Evolutionary conservation across 129 eudicot species (phyloP), one percentile per base, ranked within the genome.

Genomic region (Lactuca sativa): DNA sequence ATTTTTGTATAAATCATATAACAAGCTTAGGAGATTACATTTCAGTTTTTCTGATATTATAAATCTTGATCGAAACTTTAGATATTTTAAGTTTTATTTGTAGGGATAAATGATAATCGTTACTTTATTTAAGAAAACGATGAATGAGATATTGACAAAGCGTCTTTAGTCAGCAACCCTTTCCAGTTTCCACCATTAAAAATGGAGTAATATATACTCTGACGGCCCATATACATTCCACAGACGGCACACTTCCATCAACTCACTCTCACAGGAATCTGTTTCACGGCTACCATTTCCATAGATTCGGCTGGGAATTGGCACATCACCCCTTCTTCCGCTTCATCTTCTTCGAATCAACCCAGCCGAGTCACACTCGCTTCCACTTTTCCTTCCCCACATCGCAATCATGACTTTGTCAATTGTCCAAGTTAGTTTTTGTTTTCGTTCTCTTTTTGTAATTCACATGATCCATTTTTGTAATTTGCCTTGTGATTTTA

Each of bases 381-480:
- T 47, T 12, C 52, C 4, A 47, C 3, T 47, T 12, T 12, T 47
- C 52, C 4, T 47, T 47, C 52, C 12, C 25, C 30, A 25, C 59
- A 49, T 67, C 61, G 15, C 52, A 7, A 80, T 66, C 59, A 87
- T 79, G 95, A 82, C 77, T 80, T 73, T 70, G 38, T 87, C 90
- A 34, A 47, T 84, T 32, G 78, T 77, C 15, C 95, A 87, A 70
- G 95, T 87, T 69, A 77, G 74, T 59, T 11, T 11, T 59, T 2
- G 1, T 69, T 56, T 41, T 64, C 6, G 4, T 53, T 47, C 52
- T 47, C 52, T 10, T 47, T 11, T 47, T 37, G 4, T 7, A 34
- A 62, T 8, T 62, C 14, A 32, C 6, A 9, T 34, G 3, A 17
- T 18, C 8, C 52, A 12, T 16, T 14, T 62, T 0, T 52, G 64